Percentiles rank a stretch among this genome's conserved stretches.
Conservation (phyloP, 257 asterid species). For the Vinca minor region DNA sequence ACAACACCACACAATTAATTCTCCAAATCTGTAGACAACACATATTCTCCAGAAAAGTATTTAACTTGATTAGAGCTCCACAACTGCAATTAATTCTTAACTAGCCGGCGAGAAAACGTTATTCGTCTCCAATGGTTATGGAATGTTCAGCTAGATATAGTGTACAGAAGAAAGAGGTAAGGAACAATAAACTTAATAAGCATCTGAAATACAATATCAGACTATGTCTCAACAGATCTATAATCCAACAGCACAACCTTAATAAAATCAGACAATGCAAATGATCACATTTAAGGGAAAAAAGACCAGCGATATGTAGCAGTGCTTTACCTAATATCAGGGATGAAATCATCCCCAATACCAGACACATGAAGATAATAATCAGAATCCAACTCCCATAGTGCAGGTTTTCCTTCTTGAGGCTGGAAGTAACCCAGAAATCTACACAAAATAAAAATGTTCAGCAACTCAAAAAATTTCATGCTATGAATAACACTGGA, state of each 20-base stretch:
- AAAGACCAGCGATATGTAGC: conserved; percentile 1
- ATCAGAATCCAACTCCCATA: conserved; percentile 99
- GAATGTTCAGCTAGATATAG: neutral
- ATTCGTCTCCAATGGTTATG: neutral
- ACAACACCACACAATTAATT: neutral
- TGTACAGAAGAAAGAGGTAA: neutral
- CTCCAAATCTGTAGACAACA: neutral
- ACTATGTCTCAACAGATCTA: neutral
- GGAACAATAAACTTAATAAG: neutral
- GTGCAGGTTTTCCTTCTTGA: conserved; percentile 93
- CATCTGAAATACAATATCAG: neutral
- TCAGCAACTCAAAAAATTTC: conserved; percentile 18
- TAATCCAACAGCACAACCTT: neutral
- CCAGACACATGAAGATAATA: conserved; percentile 98
- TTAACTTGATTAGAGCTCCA: neutral
- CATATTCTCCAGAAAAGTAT: neutral
- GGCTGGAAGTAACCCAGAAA: conserved; percentile 98
- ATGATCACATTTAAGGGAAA: conserved; percentile 1
- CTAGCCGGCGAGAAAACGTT: neutral
- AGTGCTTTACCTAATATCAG: conserved; percentile 47
- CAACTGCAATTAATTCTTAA: neutral
- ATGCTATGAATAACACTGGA: neutral
- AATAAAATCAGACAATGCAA: neutral
- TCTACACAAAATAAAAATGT: conserved; percentile 36
- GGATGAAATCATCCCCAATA: conserved; percentile 75